Base-by-base conservation (phyloP, 352 stramenopile genomes). In the Globisporangium uncinulatum region DNA sequence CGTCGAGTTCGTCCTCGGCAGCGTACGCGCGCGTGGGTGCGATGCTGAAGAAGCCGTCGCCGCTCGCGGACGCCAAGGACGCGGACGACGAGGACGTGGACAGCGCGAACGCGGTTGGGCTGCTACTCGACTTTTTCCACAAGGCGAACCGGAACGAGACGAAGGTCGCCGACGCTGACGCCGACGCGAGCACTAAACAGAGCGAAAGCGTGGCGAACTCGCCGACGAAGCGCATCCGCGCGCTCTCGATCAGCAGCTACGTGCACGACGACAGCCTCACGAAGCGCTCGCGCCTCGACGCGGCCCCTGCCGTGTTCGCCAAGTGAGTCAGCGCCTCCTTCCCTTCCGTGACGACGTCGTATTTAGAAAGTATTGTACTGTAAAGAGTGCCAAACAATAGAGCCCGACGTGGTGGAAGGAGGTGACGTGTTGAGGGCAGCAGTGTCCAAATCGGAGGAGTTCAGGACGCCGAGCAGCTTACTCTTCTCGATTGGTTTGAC, bases 41-140 rank as follows among this genome's bases (percentile, higher is more conserved):
- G 20, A 51, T 47, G 9, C 31, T 46, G 45, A 60, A 64, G 39
- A 52, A 51, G 48, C 14, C 41, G 39, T 48, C 45, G 5, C 11
- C 31, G 13, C 13, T 19, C n/a, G 34, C 17, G 24, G 13, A 1
- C 2, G 21, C 14, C 24, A 17, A 37, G 49, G 42, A 24, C 0
- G n/a, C 13, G n/a, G 63, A 69, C 21, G 63, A 59, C 7, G 61
- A 72, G 7, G 74, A 75, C 13, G 68, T 72, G 9, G 78, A 88
- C 31, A 80, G 87, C 36, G 81, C 74, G 15, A 87, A 74, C 44
- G 81, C 81, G 9, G 81, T 92, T 14, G 81, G 81, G 0, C 54
- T 92, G 49, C 54, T 92, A 19, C 59, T 92, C 13, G 81, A 89
- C 57, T 92, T 92, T 50, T 89, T 89, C 56, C 87, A 92, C 70